These are phyloP conservation scores for Orbilia javanica DNA, from an alignment of 2,329 filamentous ascomycete species.

Conservation along the genomic window DNA sequence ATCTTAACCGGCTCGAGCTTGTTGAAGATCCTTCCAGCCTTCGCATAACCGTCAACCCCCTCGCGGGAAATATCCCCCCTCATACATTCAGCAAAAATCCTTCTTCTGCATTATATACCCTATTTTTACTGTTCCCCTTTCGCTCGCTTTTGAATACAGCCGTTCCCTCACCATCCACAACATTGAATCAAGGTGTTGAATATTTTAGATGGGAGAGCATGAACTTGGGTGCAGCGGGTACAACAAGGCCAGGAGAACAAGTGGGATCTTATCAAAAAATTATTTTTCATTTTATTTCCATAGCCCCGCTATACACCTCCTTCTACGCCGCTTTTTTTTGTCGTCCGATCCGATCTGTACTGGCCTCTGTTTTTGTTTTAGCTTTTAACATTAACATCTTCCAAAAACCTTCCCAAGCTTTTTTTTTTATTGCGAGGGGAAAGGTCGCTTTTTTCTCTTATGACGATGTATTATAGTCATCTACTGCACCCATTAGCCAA, in stretches of 20 bases:
- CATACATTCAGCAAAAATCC: neutral
- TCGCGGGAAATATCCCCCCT: neutral
- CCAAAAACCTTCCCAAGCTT: neutral
- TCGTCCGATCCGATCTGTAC: slow-evolving; percentile 5
- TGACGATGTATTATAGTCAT: slow-evolving; percentile 17
- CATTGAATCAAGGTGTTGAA: neutral
- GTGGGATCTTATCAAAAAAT: neutral
- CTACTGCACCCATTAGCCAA: neutral
- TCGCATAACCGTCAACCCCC: neutral
- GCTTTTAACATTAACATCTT: neutral
- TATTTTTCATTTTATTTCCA: neutral
- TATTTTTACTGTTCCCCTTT: neutral
- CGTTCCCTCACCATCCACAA: neutral
- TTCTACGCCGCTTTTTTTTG: neutral
- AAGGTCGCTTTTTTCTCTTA: neutral
- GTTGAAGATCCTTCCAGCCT: neutral
- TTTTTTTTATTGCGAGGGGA: neutral
- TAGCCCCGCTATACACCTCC: neutral
- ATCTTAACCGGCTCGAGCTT: neutral
- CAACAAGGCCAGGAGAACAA: too few relatives aligned
- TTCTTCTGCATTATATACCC: neutral
- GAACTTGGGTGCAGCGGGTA: too few relatives aligned
- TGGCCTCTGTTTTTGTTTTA: neutral
- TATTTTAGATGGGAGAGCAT: neutral
- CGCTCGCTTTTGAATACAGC: neutral